Evolutionary conservation across 106 monocot genomes (phyloP).

Genomic region (Iris macrosiphon): DNA sequence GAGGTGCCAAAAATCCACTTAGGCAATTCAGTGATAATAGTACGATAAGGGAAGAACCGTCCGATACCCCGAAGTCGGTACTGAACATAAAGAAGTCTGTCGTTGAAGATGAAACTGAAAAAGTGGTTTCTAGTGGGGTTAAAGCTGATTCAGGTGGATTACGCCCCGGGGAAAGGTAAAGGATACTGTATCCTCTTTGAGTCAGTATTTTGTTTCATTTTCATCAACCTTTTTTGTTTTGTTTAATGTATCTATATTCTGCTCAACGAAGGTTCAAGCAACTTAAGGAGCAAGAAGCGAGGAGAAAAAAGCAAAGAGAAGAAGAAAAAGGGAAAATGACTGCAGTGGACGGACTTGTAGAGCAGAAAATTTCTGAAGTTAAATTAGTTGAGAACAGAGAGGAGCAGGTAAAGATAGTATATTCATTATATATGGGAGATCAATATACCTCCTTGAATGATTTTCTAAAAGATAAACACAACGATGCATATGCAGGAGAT

Average conservation of each 20-base stretch:
- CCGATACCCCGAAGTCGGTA: conserved; percentile 6
- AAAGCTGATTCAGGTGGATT: conserved; percentile 18
- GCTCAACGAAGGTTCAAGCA: conserved; percentile 56
- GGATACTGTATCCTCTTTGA: neutral
- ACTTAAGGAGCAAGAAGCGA: conserved; percentile 73
- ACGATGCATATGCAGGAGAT: too few relatives aligned
- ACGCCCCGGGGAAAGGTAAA: conserved; percentile 59
- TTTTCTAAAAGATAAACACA: too few relatives aligned
- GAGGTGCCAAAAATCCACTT: conserved; percentile 78
- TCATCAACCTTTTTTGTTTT: conserved; percentile 1
- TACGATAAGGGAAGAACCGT: conserved; percentile 22
- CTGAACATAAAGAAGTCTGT: conserved; percentile 23
- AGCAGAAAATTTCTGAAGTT: too few relatives aligned
- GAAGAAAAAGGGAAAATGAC: conserved; percentile 23
- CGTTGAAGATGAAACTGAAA: conserved; percentile 19
- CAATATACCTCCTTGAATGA: too few relatives aligned
- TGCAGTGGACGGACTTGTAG: too few relatives aligned
- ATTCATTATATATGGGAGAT: too few relatives aligned
- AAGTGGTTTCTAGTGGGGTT: conserved; percentile 23
- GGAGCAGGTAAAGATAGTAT: conserved; percentile 26
- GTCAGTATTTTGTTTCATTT: neutral
- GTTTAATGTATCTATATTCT: neutral
- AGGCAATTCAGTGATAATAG: conserved; percentile 39
- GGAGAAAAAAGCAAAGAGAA: conserved; percentile 49
- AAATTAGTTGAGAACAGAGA: conserved; percentile 6